Percentiles rank a stretch among this genome's conserved stretches.
These are phyloP conservation scores for Paraphoma chrysanthemicola DNA, from an alignment of 2,329 filamentous ascomycete species.

Conservation along the genomic window DNA sequence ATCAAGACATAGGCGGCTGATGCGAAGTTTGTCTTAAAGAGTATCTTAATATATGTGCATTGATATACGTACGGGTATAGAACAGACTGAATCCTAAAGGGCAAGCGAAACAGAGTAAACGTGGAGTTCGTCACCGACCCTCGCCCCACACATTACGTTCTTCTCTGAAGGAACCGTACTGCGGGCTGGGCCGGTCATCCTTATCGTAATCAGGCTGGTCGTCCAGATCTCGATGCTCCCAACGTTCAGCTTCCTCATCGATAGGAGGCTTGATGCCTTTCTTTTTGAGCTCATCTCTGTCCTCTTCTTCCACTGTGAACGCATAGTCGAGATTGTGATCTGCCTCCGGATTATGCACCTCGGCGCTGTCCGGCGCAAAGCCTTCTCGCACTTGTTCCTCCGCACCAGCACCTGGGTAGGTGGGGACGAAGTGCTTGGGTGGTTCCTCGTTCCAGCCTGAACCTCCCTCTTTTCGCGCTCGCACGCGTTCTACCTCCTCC, in stretches of 20 bases:
- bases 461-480: conserved; percentile 67
- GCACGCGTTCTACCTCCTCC: conserved; percentile 67
- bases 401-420: conserved; percentile 55
- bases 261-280: conserved; percentile 45
- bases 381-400: conserved; percentile 62
- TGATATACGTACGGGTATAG: conserved; percentile 3
- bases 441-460: conserved; percentile 66
- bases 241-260: conserved; percentile 53
- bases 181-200: conserved; percentile 35
- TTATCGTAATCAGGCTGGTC: conserved; percentile 26
- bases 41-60: neutral
- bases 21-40: too few relatives aligned
- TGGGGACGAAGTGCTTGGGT: conserved; percentile 62
- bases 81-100: neutral
- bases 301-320: conserved; percentile 49
- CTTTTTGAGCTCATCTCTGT: conserved; percentile 42
- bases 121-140: neutral
- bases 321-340: conserved; percentile 55
- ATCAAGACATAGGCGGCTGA: too few relatives aligned
- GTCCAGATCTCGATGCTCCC: conserved; percentile 49
- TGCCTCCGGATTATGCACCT: conserved; percentile 51
- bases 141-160: conserved; percentile 50
- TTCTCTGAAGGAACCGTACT: conserved; percentile 53
- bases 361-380: conserved; percentile 58
- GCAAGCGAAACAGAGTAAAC: neutral